These are phyloP conservation scores for Rosa multiflora DNA, from an alignment of 306 rosid genomes.

Conservation along the genomic window DNA sequence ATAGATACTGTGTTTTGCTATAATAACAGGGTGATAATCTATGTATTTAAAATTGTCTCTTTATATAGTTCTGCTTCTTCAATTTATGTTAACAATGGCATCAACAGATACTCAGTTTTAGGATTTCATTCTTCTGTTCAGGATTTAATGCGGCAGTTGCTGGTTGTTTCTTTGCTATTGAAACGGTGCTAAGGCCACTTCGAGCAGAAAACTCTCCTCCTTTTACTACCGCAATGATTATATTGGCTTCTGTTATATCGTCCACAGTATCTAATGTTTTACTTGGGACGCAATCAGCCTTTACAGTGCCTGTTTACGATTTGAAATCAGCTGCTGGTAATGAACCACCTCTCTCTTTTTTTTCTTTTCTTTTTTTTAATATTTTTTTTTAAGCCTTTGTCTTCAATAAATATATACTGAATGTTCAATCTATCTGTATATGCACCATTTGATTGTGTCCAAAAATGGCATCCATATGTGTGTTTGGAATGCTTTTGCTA, in stretches of 20 bases:
- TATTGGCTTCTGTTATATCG: constrained; percentile 96
- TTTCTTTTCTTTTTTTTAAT: neutral
- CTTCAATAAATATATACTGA: neutral
- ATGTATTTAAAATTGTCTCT: neutral
- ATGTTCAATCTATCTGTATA: neutral
- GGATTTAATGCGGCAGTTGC: constrained; percentile 99
- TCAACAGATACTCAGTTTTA: constrained; percentile 1
- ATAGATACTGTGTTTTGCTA: neutral
- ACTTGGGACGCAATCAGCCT: constrained; percentile 86
- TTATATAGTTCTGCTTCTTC: neutral
- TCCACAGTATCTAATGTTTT: constrained; percentile 92
- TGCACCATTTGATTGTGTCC: neutral
- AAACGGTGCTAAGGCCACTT: constrained; percentile 91
- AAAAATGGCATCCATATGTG: neutral
- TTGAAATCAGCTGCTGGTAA: constrained; percentile 99
- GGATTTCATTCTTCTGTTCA: constrained; percentile 38
- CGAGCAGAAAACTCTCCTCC: constrained; percentile 99
- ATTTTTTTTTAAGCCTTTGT: neutral
- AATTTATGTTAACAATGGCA: neutral
- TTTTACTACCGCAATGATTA: constrained; percentile 98
- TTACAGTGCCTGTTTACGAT: constrained; percentile 84
- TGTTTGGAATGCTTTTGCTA: neutral
- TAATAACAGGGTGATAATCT: neutral
- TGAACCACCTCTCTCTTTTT: constrained; percentile 13
- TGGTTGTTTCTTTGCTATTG: constrained; percentile 98